A percentile compares a stretch with the other conserved stretches of the same genome.
Evolutionary conservation across 2,329 filamentous ascomycete genomes (phyloP).

Genomic region (Claviceps fusiformis): DNA sequence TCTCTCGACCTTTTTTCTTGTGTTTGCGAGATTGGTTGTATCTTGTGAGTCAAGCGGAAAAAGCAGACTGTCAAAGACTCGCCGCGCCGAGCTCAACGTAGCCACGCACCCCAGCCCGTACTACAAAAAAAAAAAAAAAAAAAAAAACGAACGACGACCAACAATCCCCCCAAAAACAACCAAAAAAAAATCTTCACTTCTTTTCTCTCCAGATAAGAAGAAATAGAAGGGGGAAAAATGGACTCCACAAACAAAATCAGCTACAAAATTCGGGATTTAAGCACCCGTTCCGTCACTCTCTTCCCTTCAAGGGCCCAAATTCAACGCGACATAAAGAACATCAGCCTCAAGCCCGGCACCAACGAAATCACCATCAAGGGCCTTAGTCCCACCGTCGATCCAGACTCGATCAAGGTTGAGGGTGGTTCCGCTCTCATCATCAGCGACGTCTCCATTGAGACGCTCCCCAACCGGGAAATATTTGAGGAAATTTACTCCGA

Average conservation of each 20-base stretch:
- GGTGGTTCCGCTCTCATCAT: slow-evolving; percentile 42
- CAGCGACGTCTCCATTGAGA: slow-evolving; percentile 46
- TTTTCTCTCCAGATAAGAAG: too few species aligned
- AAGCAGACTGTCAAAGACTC: too few species aligned
- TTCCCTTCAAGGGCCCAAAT: slow-evolving; percentile 49
- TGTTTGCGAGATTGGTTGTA: too few species aligned
- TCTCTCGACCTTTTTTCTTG: too few species aligned
- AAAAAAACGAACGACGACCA: too few species aligned
- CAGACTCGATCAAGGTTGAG: slow-evolving; percentile 48
- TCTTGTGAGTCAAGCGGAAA: too few species aligned
- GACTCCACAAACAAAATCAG: slow-evolving; percentile 29
- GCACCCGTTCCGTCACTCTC: slow-evolving; percentile 48
- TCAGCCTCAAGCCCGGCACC: slow-evolving; percentile 32
- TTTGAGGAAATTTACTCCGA: slow-evolving; percentile 39
- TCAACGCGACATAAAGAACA: slow-evolving; percentile 42
- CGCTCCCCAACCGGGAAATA: slow-evolving; percentile 35
- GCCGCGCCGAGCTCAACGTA: too few species aligned
- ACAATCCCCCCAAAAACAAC: too few species aligned
- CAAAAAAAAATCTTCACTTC: too few species aligned
- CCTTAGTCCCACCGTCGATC: slow-evolving; percentile 39
- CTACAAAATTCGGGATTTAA: slow-evolving; percentile 42
- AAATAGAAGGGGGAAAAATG: slow-evolving; percentile 17
- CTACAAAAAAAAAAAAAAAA: too few species aligned
- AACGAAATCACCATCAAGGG: slow-evolving; percentile 46
- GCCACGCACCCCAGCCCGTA: too few species aligned